These are phyloP conservation scores for Tetrahymena borealis DNA, from an alignment of 73 alveolate species.

Conservation along the genomic window DNA sequence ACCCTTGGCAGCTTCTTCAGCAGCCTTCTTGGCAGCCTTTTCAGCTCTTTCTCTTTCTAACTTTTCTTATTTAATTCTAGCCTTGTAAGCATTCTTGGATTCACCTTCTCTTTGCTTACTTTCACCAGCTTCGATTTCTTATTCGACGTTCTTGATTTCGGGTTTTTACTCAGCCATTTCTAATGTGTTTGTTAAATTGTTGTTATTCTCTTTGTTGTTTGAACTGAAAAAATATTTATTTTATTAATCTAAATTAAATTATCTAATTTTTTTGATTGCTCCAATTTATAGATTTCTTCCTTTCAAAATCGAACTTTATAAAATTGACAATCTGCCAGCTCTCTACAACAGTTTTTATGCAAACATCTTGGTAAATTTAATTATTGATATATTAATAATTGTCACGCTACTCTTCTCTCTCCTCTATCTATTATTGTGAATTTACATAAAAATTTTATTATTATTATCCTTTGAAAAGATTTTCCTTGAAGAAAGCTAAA, in stretches of 20 bases:
- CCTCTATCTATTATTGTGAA: neutral
- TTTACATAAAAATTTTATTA: neutral
- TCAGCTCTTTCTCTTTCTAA: neutral
- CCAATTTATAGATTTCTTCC: constrained; percentile 1
- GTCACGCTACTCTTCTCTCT: neutral
- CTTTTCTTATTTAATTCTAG: neutral
- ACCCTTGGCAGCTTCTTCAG: constrained; percentile 29
- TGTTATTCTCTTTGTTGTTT: neutral
- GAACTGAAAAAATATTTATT: neutral
- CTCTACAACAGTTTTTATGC: neutral
- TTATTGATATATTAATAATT: neutral
- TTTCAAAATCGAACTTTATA: neutral
- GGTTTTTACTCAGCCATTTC: neutral
- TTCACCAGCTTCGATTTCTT: neutral
- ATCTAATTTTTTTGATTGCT: neutral
- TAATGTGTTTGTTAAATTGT: neutral
- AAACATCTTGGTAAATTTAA: neutral
- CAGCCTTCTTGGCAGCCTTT: constrained; percentile 4
- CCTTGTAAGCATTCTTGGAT: neutral
- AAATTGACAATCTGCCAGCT: constrained; percentile 1
- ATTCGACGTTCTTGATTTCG: neutral
- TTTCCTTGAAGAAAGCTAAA: neutral
- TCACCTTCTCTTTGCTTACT: constrained; percentile 2
- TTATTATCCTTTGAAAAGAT: neutral
- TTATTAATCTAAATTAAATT: neutral